A percentile compares a stretch with the other conserved stretches of the same genome.
phyloP scores from a whole-genome alignment of 257 asterid genomes.

The Sherardia arvensis region DNA sequence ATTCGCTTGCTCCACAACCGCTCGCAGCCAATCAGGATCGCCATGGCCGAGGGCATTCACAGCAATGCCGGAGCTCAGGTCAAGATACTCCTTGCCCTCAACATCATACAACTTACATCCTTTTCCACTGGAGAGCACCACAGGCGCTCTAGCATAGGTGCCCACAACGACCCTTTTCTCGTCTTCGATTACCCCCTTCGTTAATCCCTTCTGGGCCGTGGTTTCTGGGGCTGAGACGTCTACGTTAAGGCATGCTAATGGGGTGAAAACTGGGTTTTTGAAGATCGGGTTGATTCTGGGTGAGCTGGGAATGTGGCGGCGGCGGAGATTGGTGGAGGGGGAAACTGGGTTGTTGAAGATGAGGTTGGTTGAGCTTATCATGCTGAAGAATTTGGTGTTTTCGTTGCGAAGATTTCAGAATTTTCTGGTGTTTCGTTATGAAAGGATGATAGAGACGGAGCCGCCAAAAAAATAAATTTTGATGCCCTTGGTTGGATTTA shows the following conservation, averaged over 20 bases:
- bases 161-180: slow-evolving; percentile 65
- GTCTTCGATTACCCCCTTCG: slow-evolving; percentile 56
- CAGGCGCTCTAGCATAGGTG: slow-evolving; percentile 70
- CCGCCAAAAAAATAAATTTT: not conserved
- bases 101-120: slow-evolving; percentile 80
- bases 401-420: not conserved
- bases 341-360: slow-evolving; percentile 21
- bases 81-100: slow-evolving; percentile 83
- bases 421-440: too few species aligned
- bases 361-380: slow-evolving; percentile 30
- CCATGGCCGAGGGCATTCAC: slow-evolving; percentile 94
- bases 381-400: not conserved
- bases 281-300: slow-evolving; percentile 1
- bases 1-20: slow-evolving; percentile 57
- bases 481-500: too few species aligned
- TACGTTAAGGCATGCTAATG: slow-evolving; percentile 39
- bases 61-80: slow-evolving; percentile 77
- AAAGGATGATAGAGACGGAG: not conserved
- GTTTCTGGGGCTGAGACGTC: slow-evolving; percentile 35
- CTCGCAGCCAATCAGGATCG: slow-evolving; percentile 72
- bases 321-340: slow-evolving; percentile 21
- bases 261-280: too few species aligned
- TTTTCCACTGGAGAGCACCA: slow-evolving; percentile 64
- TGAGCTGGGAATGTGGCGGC: slow-evolving; percentile 20
- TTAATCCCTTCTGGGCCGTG: slow-evolving; percentile 13